These are phyloP conservation scores for Neonectria sp. DNA, from an alignment of 2,329 filamentous ascomycete species.

Conservation along the genomic window DNA sequence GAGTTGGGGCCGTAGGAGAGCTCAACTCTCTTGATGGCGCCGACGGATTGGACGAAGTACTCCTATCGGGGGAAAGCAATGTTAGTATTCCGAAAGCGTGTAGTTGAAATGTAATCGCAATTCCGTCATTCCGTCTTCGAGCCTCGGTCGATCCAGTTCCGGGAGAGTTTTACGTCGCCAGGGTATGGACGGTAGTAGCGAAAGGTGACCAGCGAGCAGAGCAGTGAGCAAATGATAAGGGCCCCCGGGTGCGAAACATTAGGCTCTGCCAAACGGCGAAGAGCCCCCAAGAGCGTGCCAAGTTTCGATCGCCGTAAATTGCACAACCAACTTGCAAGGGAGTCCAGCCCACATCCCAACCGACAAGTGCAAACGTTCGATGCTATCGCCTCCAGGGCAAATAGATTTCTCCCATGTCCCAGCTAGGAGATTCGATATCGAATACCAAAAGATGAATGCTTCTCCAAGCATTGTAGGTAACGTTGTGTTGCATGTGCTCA, in stretches of 20 bases:
- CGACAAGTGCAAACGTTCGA: constrained; percentile 2
- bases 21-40: constrained; percentile 90
- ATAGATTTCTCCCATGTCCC: constrained; percentile 11
- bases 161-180: constrained; percentile 44
- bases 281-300: constrained; percentile 30
- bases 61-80: constrained; percentile 81
- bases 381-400: constrained; percentile 13
- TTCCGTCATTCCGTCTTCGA: constrained; percentile 50
- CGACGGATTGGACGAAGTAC: constrained; percentile 92
- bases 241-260: constrained; percentile 18
- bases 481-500: constrained; percentile 57
- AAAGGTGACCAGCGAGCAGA: constrained; percentile 48
- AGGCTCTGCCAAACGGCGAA: constrained; percentile 18
- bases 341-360: constrained; percentile 22
- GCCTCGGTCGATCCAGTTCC: constrained; percentile 51
- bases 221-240: constrained; percentile 46
- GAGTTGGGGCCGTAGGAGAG: constrained; percentile 95
- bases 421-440: constrained; percentile 15
- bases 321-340: constrained; percentile 28
- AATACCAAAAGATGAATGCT: constrained; percentile 17
- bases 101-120: constrained; percentile 41
- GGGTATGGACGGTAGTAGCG: constrained; percentile 35
- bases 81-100: constrained; percentile 73
- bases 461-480: constrained; percentile 30
- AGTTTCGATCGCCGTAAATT: constrained; percentile 26